Base-by-base conservation (phyloP, 805 yeast species). In the Saccharomycopsis babjevae region DNA sequence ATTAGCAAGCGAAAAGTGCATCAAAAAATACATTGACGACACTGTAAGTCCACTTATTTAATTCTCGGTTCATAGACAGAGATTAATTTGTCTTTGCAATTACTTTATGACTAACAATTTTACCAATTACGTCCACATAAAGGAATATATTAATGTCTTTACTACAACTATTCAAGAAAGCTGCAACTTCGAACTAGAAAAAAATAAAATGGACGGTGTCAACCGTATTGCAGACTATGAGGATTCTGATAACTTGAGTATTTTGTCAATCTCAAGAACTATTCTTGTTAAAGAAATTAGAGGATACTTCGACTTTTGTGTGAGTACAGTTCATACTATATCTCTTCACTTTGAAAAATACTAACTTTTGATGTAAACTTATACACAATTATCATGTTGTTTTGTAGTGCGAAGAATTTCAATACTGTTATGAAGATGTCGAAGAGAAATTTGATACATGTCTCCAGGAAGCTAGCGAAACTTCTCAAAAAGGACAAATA, bases 201-300 rank as follows among this genome's bases (percentile, higher is more conserved):
- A 22, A 25, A 22, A 22, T n/a, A 28, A 7, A 22, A 46, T 46
- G 22, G 30, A 38, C 1, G n/a, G 20, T 13, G 16, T 50, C 11
- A 54, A 61, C 13, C 13, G 22, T n/a, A 61, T 61, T 20, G 18
- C 54, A 18, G 64, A 61, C 40, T 61, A 56, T 52, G 64, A 61
- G 11, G 61, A 61, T 30, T 50, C 59, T 1, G 59, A 55, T 11
- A 56, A 61, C 32, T 32, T 61, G 5, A 46, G 20, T 3, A 58
- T 61, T 34, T 50, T 61, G 16, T 10, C 54, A 13, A n/a, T 11
- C 4, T 32, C 46, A 28, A 13, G 38, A 10, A 7, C 25, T 34
- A 52, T 18, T 13, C 40, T 11, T 25, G 39, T 16, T 1, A 15
- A 38, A 36, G 34, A 8, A 20, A 22, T 22, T 13, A 16, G 20